A percentile compares a stretch with the other conserved stretches of the same genome.
Evolutionary conservation across 1,284 basidiomycete species (phyloP).

Genomic region (Leccinum pallidistipes): DNA sequence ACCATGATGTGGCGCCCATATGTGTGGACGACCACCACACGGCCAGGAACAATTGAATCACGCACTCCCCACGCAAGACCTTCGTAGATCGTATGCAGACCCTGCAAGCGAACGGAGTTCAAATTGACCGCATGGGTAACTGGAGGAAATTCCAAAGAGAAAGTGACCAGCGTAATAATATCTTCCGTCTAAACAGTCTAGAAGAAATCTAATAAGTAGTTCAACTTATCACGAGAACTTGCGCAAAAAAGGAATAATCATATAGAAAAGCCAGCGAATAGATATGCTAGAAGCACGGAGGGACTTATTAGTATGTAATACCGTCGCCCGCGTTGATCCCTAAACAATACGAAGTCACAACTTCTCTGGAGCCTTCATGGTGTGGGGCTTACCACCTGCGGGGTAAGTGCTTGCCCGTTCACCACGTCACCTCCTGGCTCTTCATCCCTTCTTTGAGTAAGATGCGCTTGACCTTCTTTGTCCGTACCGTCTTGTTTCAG

Average conservation of each 20-base stretch:
- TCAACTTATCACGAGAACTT: constrained; percentile 24
- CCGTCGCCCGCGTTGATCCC: constrained; percentile 24
- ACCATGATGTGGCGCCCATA: constrained; percentile 9
- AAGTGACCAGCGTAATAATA: constrained; percentile 10
- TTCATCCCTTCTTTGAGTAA: constrained; percentile 25
- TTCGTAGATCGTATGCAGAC: constrained; percentile 12
- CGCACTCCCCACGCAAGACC: constrained; percentile 18
- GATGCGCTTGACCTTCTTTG: constrained; percentile 39
- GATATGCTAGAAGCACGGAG: constrained; percentile 29
- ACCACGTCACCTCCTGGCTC: constrained; percentile 31
- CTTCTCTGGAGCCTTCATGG: constrained; percentile 31
- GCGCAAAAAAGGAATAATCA: constrained; percentile 40
- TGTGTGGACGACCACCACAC: constrained; percentile 10
- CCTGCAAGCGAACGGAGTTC: constrained; percentile 16
- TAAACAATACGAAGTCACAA: constrained; percentile 34
- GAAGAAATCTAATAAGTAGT: constrained; percentile 9
- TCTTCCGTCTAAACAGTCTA: constrained; percentile 31
- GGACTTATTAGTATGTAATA: constrained; percentile 22
- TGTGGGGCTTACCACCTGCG: constrained; percentile 38
- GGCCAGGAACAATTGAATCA: background rate
- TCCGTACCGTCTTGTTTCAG: constrained; percentile 45
- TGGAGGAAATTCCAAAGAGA: constrained; percentile 17
- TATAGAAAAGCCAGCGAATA: constrained; percentile 39
- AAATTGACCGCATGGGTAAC: constrained; percentile 13
- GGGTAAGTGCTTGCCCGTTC: constrained; percentile 32